A percentile compares a stretch with the other conserved stretches of the same genome.
These are phyloP conservation scores for Colletotrichum incanum DNA, from an alignment of 2,329 filamentous ascomycete genomes.

Conservation along the genomic window DNA sequence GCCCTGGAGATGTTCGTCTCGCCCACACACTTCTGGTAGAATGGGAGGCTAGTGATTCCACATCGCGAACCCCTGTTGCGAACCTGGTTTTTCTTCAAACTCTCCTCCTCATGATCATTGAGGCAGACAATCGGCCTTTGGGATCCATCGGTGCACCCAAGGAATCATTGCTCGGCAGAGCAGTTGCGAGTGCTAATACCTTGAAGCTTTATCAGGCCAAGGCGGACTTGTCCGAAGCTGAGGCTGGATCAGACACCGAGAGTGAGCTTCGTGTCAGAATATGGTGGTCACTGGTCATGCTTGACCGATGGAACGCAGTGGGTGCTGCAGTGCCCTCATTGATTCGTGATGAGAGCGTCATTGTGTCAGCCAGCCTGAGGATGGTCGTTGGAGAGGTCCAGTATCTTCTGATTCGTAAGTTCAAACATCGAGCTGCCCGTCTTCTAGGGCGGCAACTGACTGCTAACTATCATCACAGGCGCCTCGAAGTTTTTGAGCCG, in stretches of 20 bases:
- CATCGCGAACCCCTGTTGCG: conserved; percentile 55
- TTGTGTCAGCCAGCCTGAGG: conserved; percentile 73
- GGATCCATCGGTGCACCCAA: conserved; percentile 64
- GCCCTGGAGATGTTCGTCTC: conserved; percentile 59
- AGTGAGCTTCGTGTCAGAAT: conserved; percentile 75
- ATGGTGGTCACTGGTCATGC: conserved; percentile 81
- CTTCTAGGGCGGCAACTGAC: neutral
- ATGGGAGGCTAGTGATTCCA: conserved; percentile 63
- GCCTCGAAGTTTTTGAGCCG: conserved; percentile 70
- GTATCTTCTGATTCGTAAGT: conserved; percentile 78
- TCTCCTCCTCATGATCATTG: conserved; percentile 76
- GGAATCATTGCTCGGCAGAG: conserved; percentile 73
- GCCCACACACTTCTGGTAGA: conserved; percentile 65
- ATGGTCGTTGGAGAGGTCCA: conserved; percentile 73
- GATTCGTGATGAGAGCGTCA: conserved; percentile 74
- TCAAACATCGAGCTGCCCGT: neutral
- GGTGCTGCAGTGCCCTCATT: conserved; percentile 74
- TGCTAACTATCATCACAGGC: conserved; percentile 54
- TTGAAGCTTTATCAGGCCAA: conserved; percentile 71
- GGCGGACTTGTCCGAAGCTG: conserved; percentile 57
- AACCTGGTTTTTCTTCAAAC: conserved; percentile 77
- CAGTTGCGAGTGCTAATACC: conserved; percentile 76
- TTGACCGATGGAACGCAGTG: conserved; percentile 83
- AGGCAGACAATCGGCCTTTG: conserved; percentile 71
- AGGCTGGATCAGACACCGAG: conserved; percentile 71